Base-by-base conservation (phyloP, 805 yeast species). In the Hanseniaspora nectarophila region DNA sequence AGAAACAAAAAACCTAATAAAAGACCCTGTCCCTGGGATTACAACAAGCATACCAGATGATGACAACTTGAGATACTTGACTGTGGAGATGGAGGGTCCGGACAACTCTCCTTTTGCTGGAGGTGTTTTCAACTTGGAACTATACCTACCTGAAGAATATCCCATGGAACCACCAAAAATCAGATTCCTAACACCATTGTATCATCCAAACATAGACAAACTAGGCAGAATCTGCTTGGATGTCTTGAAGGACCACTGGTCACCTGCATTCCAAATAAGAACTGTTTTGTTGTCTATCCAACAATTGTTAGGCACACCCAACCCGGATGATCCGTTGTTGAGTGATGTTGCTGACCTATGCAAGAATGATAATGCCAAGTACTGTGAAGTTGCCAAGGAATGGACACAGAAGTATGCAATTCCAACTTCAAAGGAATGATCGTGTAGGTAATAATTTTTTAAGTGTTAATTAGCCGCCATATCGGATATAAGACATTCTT, bases 141-240 rank as follows among this genome's bases (percentile, higher is more conserved):
- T 92, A 56, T 92, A 76, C 63, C 68, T 92, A 57, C 97, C 98
- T 1, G 97, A 92, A 63, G 98, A 92, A 63, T 92, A 92, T 66
- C 98, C 98, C 12, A 84, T 90, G 97, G 87, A 86, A 61, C 95
- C 98, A 0, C 98, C 98, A 48, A 89, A 88, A 64, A 94, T 92
- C 51, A 76, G 98, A 54, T 92, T 92, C 61, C 70, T 92, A 56
- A 92, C 98, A 29, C 86, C 82, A 66, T 89, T 92, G 26, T 92
- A 92, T 66, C 98, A 92, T 63, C 98, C 95, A 40, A 92, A 92
- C 67, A 92, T 92, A 59, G 98, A 92, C 64, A 78, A 92, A 64
- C 73, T 92, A 57, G 98, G 98, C 8, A 75, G 98, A 57, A 90
- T 92, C 60, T 92, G 98, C 69, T 75, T 92, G 48, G 97, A 92